phyloP scores from a whole-genome alignment of 768 basidiomycete genomes.

The Leccinellum luteum region DNA sequence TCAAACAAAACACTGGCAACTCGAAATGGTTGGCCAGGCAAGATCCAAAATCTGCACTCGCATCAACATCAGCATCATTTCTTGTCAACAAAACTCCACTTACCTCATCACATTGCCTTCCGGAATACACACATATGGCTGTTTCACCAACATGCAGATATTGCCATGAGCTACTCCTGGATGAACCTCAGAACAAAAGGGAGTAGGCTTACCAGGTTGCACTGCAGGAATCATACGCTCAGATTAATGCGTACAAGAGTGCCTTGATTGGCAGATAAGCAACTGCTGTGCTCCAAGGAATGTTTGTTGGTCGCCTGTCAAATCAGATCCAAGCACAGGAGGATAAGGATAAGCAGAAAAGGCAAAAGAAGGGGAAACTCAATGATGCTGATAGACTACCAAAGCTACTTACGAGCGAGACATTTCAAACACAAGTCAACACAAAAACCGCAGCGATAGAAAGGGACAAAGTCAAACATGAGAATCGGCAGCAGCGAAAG shows the following conservation, averaged over 20 bases:
- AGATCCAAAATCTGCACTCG: neutral
- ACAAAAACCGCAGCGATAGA: constrained; percentile 1
- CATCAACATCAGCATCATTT: constrained; percentile 8
- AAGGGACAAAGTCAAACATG: neutral
- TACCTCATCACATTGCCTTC: neutral
- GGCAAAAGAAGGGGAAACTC: constrained; percentile 7
- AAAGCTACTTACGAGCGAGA: constrained; percentile 18
- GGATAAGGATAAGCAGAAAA: constrained; percentile 14
- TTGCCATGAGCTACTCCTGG: neutral
- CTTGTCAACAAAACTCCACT: constrained; percentile 3
- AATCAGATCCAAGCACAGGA: constrained; percentile 19
- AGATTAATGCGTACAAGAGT: neutral
- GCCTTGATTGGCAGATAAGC: constrained; percentile 15
- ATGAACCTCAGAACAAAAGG: neutral
- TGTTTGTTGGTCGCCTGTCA: constrained; percentile 10
- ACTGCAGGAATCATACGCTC: neutral
- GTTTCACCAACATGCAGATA: neutral
- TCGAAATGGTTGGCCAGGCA: too few species aligned
- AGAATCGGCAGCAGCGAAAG: neutral
- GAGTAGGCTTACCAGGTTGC: neutral
- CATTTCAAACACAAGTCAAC: constrained; percentile 5
- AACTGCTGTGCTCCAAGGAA: constrained; percentile 9
- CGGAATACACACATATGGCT: neutral
- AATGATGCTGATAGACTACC: constrained; percentile 20
- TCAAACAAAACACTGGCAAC: too few species aligned